A percentile compares a stretch with the other conserved stretches of the same genome.
These are phyloP conservation scores for Ustilago trichophora DNA, from an alignment of 1,284 basidiomycete genomes.

Conservation along the genomic window DNA sequence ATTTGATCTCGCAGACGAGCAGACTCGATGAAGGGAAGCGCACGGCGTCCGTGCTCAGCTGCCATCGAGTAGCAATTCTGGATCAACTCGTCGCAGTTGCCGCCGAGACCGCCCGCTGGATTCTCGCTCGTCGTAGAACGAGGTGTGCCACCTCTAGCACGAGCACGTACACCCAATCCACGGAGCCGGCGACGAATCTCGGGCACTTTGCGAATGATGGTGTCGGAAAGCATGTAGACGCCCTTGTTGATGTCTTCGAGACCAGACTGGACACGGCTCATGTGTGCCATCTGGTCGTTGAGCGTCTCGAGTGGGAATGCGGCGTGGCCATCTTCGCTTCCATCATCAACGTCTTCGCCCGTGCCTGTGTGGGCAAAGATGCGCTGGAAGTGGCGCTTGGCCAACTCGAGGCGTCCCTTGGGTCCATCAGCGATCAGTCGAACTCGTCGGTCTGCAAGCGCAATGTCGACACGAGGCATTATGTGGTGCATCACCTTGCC, in stretches of 20 bases:
- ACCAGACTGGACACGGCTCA: conserved; percentile 87
- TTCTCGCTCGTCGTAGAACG: conserved; percentile 26
- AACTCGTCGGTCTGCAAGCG: conserved; percentile 61
- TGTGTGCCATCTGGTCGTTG: conserved; percentile 87
- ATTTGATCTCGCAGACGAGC: conserved; percentile 55
- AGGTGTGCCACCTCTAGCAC: conserved; percentile 14
- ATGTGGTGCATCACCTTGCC: conserved; percentile 77
- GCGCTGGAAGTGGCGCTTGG: conserved; percentile 78
- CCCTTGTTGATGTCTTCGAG: conserved; percentile 88
- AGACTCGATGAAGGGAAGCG: conserved; percentile 63
- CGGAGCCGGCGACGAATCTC: conserved; percentile 48
- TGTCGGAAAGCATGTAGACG: conserved; percentile 88
- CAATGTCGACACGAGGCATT: conserved; percentile 58
- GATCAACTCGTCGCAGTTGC: conserved; percentile 75
- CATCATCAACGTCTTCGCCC: conserved; percentile 52
- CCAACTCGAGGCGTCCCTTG: conserved; percentile 76
- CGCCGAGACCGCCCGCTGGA: conserved; percentile 21
- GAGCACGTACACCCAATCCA: conserved; percentile 17
- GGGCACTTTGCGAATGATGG: conserved; percentile 78
- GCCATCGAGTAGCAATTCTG: conserved; percentile 97
- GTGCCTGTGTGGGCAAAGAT: conserved; percentile 38
- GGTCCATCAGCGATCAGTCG: conserved; percentile 74
- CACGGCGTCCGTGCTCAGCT: conserved; percentile 74
- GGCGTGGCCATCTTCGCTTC: conserved; percentile 40
- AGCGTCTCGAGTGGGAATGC: conserved; percentile 71